Evolutionary conservation across 2,329 filamentous ascomycete genomes (phyloP), one percentile per base, ranked within the genome.

Genomic region (Penicillium sp.): DNA sequence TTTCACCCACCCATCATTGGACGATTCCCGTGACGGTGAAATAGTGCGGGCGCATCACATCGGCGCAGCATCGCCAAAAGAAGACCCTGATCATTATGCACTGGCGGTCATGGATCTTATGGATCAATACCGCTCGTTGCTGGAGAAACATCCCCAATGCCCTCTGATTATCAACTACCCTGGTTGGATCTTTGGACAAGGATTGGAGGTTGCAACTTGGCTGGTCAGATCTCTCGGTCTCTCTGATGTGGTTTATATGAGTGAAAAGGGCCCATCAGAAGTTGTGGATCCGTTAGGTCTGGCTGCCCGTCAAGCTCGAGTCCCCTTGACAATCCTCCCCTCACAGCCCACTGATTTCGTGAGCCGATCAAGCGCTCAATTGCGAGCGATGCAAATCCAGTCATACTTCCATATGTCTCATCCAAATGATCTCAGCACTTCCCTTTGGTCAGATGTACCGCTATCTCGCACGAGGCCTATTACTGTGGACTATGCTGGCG

Each of bases 91-190:
- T 17, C 82, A 86, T 66, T 86, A 85, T 62, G 67, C 81, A 4
- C 67, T 76, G 25, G 83, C 83, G 59, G 76, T 79, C 2, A 74
- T 78, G 59, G 80, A 86, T 60, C 75, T 87, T 1, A 72, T 83
- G 57, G 71, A 78, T 15, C 75, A 77, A 38, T 84, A 83, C 60
- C 75, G 72, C 25, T 68, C 67, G 7, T 66, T 81, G 7, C 69
- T 76, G 2, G 70, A 75, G 12, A 72, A 68, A 29, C 73, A 78
- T 49, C 70, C 76, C 6, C 70, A 75, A 52, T 77, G 75, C 35
- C 81, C 83, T 0, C 70, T 87, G 3, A 76, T 88, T 15, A 75
- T 87, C 64, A 85, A 86, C 66, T 81, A 80, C 19, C 80, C 83
- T 9, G 81, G 82, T 15, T 85, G 82, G 79, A 78, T 84, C 19